Evolutionary conservation across 176 grass and related monocot genomes (phyloP), one percentile per base, ranked within the genome.

Genomic region (Phyllostachys edulis): DNA sequence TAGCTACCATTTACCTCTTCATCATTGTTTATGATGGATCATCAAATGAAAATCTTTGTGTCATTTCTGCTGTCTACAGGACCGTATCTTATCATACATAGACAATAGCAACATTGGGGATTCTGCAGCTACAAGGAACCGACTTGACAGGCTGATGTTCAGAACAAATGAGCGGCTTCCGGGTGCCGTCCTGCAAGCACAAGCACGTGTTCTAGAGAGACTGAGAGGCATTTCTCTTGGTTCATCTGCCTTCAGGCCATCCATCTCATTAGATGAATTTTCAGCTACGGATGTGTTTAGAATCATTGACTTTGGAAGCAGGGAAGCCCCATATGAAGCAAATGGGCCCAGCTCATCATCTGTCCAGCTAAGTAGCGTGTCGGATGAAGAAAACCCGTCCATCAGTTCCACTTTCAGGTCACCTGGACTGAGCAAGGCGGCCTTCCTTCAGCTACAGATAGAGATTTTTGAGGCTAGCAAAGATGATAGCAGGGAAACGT

Each of bases 151-250:
- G 69, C 63, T 94, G 82, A 92, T 91, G 71, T 92, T 96, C 82
- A 71, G 84, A 75, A 86, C 86, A 84, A 92, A 85, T 49, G 91
- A 92, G 21, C 87, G 88, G 36, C 93, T 99, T 67, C 97, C 97
- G 5, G 90, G 87, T 73, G 85, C 91, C 1, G 90, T 99, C 36
- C 68, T 90, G 65, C 97, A 92, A 77, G 97, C 97, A 42, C 88
- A 89, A 64, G 91, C 89, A 76, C 90, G 97, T 51, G 90, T 99
- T 89, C 79, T 91, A 18, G 93, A 99, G 86, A 85, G 97, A 78
- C 67, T 96, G 6, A 89, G 97, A 90, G 91, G 93, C 46, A 59
- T 94, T 81, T 94, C 93, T 86, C 88, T 94, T 0, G 64, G 74
- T 18, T 87, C 86, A 80, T 98, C 88, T 91, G 13, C 69, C 38